Evolutionary conservation across 169 alveolate genomes (phyloP), one percentile per base, ranked within the genome.

Genomic region (Plasmodium fragile): DNA sequence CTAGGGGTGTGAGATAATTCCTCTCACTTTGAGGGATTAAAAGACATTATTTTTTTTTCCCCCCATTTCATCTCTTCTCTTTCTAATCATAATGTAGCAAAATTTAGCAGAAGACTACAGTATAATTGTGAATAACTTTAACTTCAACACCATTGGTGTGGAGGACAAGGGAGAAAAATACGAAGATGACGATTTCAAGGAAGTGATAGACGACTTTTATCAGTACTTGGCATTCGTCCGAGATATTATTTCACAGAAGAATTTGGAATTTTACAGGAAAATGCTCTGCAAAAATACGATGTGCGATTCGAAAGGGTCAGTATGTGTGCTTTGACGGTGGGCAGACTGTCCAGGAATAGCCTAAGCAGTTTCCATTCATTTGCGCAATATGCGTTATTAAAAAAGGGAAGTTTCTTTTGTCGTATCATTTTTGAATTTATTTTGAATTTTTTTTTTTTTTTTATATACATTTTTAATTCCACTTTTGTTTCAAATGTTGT

Each of bases 281-380:
- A 85, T 85, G 69, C 70, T 85, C 59, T 85, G 93, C 41, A 75
- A 85, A 49, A 85, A 77, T 85, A 75, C 32, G 8, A 39, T 85
- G 80, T 85, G 93, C 59, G 93, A 85, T 52, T 55, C 78, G n/a
- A 85, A 85, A 3, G 93, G 93, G 79, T 75, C 93, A 8, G 81
- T 69, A 39, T 85, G 93, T 55, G 85, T 77, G 39, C 80, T 85
- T 52, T 85, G 65, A 85, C 13, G 45, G 72, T 18, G 28, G 43
- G 41, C 13, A 22, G 25, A 30, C 16, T 53, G 34, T 10, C 45
- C 45, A 73, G 34, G 69, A 43, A 10, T 36, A 41, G 83, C 4
- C n/a, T 78, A 41, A 49, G 10, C 30, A 7, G 75, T n/a, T 65
- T 65, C 36, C 75, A 65, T 25, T 7, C 36, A 65, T 65, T 65